Conservation (phyloP, 768 basidiomycete species). For the Leccinum disarticulatum region DNA sequence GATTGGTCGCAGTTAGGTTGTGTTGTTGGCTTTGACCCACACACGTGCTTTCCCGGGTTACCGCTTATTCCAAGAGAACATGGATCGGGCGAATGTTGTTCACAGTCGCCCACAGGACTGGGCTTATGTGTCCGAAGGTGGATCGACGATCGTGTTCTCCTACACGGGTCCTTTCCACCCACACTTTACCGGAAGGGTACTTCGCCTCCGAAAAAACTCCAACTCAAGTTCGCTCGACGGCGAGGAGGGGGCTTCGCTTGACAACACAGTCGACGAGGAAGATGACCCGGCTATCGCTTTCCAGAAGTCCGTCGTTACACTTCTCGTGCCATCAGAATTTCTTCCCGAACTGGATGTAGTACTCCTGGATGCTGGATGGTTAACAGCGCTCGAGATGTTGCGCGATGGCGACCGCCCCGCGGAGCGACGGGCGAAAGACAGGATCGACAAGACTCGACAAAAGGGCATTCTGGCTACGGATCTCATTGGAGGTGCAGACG, state of each 20-base stretch:
- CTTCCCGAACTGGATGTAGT: constrained; percentile 60
- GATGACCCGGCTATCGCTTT: constrained; percentile 51
- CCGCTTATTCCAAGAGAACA: background rate
- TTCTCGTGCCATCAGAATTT: constrained; percentile 58
- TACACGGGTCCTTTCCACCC: constrained; percentile 60
- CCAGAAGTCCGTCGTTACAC: constrained; percentile 60
- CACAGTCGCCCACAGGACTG: constrained; percentile 53
- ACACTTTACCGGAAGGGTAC: constrained; percentile 59
- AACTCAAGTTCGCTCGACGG: constrained; percentile 22
- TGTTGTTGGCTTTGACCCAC: background rate
- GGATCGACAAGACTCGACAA: constrained; percentile 52
- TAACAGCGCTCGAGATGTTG: constrained; percentile 47
- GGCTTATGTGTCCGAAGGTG: constrained; percentile 91
- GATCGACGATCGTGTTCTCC: constrained; percentile 85
- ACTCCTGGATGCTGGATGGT: constrained; percentile 51
- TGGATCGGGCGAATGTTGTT: constrained; percentile 20
- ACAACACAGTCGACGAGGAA: constrained; percentile 30
- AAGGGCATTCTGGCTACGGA: constrained; percentile 80
- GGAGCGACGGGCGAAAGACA: constrained; percentile 53
- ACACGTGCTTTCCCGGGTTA: too few species aligned
- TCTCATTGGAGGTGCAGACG: constrained; percentile 60
- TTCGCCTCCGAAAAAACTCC: constrained; percentile 71
- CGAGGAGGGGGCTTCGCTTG: constrained; percentile 7
- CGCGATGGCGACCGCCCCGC: constrained; percentile 55
- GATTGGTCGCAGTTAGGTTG: background rate